Evolutionary conservation across 2,329 filamentous ascomycete species (phyloP).

Genomic region (Geoglossum cookeanum): DNA sequence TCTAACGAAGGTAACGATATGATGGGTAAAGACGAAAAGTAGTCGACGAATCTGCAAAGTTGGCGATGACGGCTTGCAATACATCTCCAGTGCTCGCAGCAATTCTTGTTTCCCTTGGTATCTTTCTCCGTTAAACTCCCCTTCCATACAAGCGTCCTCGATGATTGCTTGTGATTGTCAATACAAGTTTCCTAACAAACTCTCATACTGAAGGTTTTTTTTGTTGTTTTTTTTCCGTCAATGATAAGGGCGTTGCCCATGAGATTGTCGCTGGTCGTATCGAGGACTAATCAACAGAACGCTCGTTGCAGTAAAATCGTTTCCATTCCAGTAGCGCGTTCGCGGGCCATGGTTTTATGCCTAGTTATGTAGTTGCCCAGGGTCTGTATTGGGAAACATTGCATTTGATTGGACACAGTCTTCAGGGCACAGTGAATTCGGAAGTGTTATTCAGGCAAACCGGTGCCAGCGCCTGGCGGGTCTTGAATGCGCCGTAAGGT

Average conservation of each 20-base stretch:
- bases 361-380: no score
- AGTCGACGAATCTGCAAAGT: conserved; percentile 11
- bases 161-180: not conserved
- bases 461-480: not conserved
- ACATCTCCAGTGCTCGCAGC: conserved; percentile 1
- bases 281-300: not conserved
- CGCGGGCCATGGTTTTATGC: not conserved
- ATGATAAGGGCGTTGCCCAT: not conserved
- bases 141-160: not conserved
- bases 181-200: conserved; percentile 1
- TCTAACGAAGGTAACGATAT: conserved; percentile 34
- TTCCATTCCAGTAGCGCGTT: not conserved
- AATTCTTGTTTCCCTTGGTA: not conserved
- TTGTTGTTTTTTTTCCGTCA: not conserved
- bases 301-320: not conserved
- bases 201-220: not conserved
- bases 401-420: not conserved
- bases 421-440: no score
- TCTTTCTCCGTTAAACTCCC: not conserved
- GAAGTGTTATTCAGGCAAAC: not conserved
- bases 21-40: conserved; percentile 29
- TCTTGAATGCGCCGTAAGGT: not conserved
- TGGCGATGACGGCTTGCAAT: conserved; percentile 1
- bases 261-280: not conserved
- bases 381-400: not conserved